Percentiles rank a stretch among this genome's conserved stretches.
Conservation (phyloP, 306 rosid genomes). For the Erythrophleum fordii region DNA sequence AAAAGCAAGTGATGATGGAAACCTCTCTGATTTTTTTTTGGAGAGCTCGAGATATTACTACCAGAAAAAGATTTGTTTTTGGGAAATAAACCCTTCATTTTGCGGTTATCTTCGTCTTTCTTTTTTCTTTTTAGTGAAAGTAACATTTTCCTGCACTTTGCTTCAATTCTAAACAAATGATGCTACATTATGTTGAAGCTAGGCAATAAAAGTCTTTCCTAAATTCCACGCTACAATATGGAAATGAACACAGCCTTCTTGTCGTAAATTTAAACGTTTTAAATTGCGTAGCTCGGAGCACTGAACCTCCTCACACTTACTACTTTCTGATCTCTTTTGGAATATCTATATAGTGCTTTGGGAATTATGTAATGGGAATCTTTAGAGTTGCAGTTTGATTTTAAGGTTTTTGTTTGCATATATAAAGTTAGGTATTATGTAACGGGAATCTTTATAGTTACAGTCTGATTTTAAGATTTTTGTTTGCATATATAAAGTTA, state of each 20-base stretch:
- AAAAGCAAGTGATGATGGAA: conserved; percentile 43
- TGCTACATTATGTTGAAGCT: conserved; percentile 15
- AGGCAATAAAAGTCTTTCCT: background rate
- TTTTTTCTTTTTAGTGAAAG: conserved; percentile 29
- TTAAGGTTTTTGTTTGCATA: no score
- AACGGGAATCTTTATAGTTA: no score
- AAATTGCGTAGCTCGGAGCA: conserved; percentile 31
- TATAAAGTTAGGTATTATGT: no score
- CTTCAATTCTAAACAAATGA: conserved; percentile 36
- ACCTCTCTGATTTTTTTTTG: conserved; percentile 48
- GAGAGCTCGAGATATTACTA: conserved; percentile 82
- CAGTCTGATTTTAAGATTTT: no score
- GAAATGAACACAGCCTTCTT: conserved; percentile 6
- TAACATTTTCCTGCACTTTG: conserved; percentile 33
- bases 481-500: no score
- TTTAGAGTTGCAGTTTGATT: no score
- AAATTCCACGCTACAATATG: background rate
- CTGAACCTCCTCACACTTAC: conserved; percentile 8
- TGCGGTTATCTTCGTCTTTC: conserved; percentile 22
- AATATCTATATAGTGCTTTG: background rate
- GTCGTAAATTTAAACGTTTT: background rate
- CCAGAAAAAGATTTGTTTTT: conserved; percentile 48
- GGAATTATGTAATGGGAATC: no score
- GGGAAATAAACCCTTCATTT: background rate
- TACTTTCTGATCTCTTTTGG: background rate